Evolutionary conservation across 2,329 filamentous ascomycete species (phyloP), one percentile per base, ranked within the genome.

Genomic region (Gnomoniopsis smithogilvyi): DNA sequence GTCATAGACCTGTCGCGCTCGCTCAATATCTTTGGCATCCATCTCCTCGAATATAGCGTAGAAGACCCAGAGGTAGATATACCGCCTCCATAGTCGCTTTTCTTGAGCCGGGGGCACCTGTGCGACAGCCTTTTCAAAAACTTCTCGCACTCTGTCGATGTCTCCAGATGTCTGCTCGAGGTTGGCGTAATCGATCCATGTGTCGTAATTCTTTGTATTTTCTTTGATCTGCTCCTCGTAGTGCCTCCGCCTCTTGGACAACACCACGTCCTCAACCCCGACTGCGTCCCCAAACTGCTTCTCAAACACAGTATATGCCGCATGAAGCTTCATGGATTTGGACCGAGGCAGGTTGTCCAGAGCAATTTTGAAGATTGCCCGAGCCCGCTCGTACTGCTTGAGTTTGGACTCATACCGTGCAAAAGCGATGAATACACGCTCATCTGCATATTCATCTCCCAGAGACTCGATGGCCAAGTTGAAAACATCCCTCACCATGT

Each of bases 21-120:
- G 85, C 26, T 89, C 85, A 24, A 85, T 69, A 67, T 98, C 92
- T 65, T 89, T 88, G 38, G 88, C 89, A 64, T 94, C 89, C 73
- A 91, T 87, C 73, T 99, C 95, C 72, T 98, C 95, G 85, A 90
- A 98, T 19, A 97, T 78, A 11, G 95, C 95, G 73, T 98, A 99
- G 76, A 98, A 97, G 47, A 98, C 85, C 92, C 94, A 99, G 1
- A 99, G 83, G 70, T 98, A 99, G 61, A 99, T 96, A 73, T 99
- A 99, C 38, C 95, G 83, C 65, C 95, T 84, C 95, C 95, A 99
- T 73, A 98, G 93, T 50, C 95, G 86, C 79, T 99, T 99, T 72
- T 98, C 95, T 67, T 96, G 91, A 21, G 92, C 96, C 0, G 95
- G 94, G 2, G 95, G 95, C 15, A 98, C 86, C 69, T 99, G 94